Percentiles rank a stretch among this genome's conserved stretches.
phyloP scores from a whole-genome alignment of 2,329 filamentous ascomycete genomes.

The Nakataea oryzae region DNA sequence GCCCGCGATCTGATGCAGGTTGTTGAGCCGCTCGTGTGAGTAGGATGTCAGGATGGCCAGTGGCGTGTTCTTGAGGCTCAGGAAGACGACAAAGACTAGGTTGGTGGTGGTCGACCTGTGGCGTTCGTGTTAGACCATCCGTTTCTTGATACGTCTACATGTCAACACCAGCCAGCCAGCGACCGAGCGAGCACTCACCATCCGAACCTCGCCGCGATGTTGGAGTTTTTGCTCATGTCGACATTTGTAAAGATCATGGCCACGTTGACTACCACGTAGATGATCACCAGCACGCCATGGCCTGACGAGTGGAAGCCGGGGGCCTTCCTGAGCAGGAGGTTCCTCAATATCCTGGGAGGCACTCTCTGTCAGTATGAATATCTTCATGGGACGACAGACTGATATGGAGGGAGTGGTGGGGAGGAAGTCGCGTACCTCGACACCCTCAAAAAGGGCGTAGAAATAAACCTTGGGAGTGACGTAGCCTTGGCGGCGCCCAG shows the following conservation, averaged over 20 bases:
- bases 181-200: constrained; percentile 15
- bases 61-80: constrained; percentile 49
- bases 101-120: constrained; percentile 26
- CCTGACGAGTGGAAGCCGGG: constrained; percentile 21
- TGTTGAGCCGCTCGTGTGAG: constrained; percentile 49
- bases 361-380: not conserved
- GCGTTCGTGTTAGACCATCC: not conserved
- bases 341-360: constrained; percentile 11
- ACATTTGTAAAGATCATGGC: constrained; percentile 18
- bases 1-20: constrained; percentile 43
- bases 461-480: not conserved
- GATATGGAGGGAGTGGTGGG: not conserved
- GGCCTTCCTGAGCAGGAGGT: constrained; percentile 17
- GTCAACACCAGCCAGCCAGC: no score
- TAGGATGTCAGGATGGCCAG: constrained; percentile 39
- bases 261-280: constrained; percentile 19
- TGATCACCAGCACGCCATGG: constrained; percentile 18
- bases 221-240: constrained; percentile 10
- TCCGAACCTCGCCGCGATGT: constrained; percentile 17
- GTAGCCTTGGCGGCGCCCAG: constrained; percentile 9
- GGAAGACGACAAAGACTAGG: constrained; percentile 38
- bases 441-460: constrained; percentile 14
- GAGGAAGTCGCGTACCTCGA: constrained; percentile 11
- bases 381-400: no score
- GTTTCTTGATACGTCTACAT: not conserved